These are phyloP conservation scores for Lactarius quietus DNA, from an alignment of 768 basidiomycete genomes.

Conservation along the genomic window DNA sequence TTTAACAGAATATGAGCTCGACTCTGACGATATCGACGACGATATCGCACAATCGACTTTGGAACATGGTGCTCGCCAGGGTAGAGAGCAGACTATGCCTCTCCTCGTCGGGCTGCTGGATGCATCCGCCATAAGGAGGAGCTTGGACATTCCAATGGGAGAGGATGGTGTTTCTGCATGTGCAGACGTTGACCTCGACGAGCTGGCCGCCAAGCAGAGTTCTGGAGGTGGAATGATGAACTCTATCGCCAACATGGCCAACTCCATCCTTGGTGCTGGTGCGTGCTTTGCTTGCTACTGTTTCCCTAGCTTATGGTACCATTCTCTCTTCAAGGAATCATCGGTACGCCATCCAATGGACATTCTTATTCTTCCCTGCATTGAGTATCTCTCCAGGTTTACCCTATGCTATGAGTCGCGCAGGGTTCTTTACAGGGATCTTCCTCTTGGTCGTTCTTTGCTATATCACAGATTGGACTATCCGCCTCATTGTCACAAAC, in stretches of 20 bases:
- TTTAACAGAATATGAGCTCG: constrained; percentile 72
- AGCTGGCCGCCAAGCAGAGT: constrained; percentile 59
- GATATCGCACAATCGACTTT: constrained; percentile 33
- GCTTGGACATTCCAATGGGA: constrained; percentile 50
- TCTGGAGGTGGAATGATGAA: constrained; percentile 74
- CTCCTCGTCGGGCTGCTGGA: constrained; percentile 79
- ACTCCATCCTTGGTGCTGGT: constrained; percentile 94
- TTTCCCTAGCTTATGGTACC: constrained; percentile 10
- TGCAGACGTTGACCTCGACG: constrained; percentile 61
- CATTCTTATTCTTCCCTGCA: background rate
- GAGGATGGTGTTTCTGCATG: constrained; percentile 31
- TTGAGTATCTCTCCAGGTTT: constrained; percentile 50
- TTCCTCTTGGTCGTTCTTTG: constrained; percentile 79
- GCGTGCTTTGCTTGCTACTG: constrained; percentile 31
- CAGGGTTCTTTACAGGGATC: constrained; percentile 88
- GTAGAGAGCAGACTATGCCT: constrained; percentile 58
- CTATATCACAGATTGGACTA: constrained; percentile 94
- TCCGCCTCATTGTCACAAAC: constrained; percentile 91
- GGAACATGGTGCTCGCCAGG: constrained; percentile 32
- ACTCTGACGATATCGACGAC: constrained; percentile 78
- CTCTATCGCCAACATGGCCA: constrained; percentile 91
- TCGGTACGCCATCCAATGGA: constrained; percentile 45
- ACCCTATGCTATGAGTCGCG: constrained; percentile 92
- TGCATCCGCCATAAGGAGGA: constrained; percentile 52
- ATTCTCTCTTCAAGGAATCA: constrained; percentile 51